Percentiles rank a stretch among this genome's conserved stretches.
Evolutionary conservation across 2,329 filamentous ascomycete genomes (phyloP).

Genomic region (Madurella fahalii): DNA sequence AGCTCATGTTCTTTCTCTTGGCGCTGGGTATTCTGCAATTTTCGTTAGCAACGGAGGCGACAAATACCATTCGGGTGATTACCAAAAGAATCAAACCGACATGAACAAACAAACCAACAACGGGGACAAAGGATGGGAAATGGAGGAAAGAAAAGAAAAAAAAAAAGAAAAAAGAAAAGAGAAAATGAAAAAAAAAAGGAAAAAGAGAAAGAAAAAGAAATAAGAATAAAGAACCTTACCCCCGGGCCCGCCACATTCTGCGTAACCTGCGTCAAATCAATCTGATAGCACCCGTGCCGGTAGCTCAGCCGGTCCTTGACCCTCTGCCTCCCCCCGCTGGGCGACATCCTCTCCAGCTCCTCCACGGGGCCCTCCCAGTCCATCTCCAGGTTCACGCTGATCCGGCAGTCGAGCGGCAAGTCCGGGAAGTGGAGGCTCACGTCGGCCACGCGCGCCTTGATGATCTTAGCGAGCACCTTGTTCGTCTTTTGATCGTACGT

Average conservation of each 20-base stretch:
- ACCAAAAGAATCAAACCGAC: no score
- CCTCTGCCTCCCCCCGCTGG: constrained; percentile 35
- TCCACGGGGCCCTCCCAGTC: constrained; percentile 68
- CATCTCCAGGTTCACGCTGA: constrained; percentile 95
- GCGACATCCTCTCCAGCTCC: constrained; percentile 45
- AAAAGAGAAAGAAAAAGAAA: neutral
- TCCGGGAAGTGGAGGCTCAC: constrained; percentile 80
- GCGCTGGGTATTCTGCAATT: constrained; percentile 36
- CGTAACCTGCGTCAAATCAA: constrained; percentile 90
- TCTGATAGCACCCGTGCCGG: constrained; percentile 77
- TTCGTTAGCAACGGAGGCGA: neutral
- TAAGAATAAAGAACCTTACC: constrained; percentile 7
- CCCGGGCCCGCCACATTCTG: constrained; percentile 32
- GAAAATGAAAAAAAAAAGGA: neutral
- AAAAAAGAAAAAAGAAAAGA: neutral
- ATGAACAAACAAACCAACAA: no score
- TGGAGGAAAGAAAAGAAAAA: neutral
- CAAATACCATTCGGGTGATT: neutral
- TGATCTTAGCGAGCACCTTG: constrained; percentile 72
- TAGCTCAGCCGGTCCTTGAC: constrained; percentile 89
- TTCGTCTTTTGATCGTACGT: constrained; percentile 71
- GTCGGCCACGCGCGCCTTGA: constrained; percentile 86
- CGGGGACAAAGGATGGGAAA: no score
- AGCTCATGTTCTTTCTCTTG: constrained; percentile 70
- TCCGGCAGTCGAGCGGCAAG: constrained; percentile 79